Evolutionary conservation across 768 basidiomycete species (phyloP).

Genomic region (Hypholoma fasciculare): DNA sequence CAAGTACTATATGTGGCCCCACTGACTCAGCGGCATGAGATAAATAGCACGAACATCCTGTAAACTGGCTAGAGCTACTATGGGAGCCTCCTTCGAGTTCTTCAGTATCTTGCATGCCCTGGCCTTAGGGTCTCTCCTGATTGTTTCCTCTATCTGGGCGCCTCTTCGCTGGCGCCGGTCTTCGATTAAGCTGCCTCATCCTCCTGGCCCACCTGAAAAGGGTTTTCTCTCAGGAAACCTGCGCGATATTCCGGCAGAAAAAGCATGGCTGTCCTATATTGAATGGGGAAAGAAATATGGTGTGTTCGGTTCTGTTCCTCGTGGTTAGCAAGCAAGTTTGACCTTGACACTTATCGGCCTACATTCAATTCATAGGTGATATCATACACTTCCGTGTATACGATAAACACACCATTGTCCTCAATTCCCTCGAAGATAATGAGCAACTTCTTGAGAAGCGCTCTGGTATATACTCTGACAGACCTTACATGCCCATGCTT

Average conservation of each 20-base stretch:
- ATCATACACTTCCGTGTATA: slow-evolving; percentile 20
- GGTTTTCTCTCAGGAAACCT: not conserved
- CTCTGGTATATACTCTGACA: slow-evolving; percentile 22
- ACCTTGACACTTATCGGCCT: not conserved
- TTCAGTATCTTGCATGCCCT: no score
- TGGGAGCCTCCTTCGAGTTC: no score
- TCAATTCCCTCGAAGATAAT: slow-evolving; percentile 19
- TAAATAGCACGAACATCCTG: no score
- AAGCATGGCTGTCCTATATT: not conserved
- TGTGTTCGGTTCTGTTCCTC: not conserved
- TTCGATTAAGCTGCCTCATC: not conserved
- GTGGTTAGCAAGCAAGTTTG: not conserved
- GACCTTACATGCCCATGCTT: slow-evolving; percentile 17
- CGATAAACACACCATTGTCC: slow-evolving; percentile 21
- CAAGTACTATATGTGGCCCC: no score
- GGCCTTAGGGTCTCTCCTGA: no score
- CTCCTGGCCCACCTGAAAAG: not conserved
- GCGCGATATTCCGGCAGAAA: not conserved
- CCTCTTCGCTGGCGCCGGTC: not conserved
- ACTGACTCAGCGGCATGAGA: no score
- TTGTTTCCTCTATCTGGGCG: not conserved
- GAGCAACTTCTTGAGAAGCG: slow-evolving; percentile 25
- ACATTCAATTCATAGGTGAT: slow-evolving; percentile 15
- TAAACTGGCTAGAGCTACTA: no score
- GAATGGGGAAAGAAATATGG: not conserved